Percentiles rank a stretch among this genome's conserved stretches.
These are phyloP conservation scores for Theobroma grandiflorum DNA, from an alignment of 441 rosid species.

Conservation along the genomic window DNA sequence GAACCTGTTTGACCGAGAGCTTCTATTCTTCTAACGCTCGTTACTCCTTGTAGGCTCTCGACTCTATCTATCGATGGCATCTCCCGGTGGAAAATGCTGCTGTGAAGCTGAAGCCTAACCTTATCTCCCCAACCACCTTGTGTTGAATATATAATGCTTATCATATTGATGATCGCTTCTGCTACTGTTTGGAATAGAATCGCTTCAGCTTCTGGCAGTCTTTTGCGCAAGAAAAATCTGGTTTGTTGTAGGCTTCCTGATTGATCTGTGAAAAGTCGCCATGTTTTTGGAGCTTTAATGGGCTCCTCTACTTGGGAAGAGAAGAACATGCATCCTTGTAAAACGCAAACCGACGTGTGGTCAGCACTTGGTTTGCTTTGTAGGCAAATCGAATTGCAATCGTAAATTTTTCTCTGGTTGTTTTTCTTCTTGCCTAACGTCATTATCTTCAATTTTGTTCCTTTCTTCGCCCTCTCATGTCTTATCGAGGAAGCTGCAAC, in stretches of 20 bases:
- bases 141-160: constrained; percentile 15
- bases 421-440: not conserved
- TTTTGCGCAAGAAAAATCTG: not conserved
- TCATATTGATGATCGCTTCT: not conserved
- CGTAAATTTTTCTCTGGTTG: not conserved
- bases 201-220: not conserved
- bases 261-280: not conserved
- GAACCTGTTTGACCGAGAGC: not conserved
- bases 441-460: constrained; percentile 18
- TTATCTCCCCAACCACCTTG: constrained; percentile 11
- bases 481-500: not conserved
- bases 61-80: constrained; percentile 2
- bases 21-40: not conserved
- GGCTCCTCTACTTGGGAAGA: constrained; percentile 12
- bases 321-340: constrained; percentile 12
- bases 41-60: not conserved
- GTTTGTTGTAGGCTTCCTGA: constrained; percentile 1
- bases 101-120: constrained; percentile 5
- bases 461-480: not conserved
- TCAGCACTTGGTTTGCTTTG: not conserved
- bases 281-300: constrained; percentile 10
- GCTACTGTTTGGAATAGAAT: not conserved
- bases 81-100: not conserved
- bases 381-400: not conserved
- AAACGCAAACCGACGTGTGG: not conserved